Base-by-base conservation (phyloP, 352 stramenopile genomes). In the Phytophthora litchii region DNA sequence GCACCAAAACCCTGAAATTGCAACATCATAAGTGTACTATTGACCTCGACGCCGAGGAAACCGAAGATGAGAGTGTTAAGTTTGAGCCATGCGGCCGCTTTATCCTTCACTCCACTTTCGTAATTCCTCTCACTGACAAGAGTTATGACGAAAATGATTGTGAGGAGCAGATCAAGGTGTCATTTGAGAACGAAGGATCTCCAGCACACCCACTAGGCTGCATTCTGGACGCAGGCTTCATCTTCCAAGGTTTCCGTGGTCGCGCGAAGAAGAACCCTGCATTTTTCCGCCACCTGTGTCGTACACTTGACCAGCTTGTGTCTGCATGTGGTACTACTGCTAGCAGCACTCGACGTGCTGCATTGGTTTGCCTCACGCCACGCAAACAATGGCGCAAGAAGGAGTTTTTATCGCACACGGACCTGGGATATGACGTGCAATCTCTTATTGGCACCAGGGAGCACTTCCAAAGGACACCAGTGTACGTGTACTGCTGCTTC, bases 331-430 rank as follows among this genome's bases (percentile, higher is more conserved):
- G 21, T 1, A 46, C 11, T 35, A 19, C 2, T 31, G n/a, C 19
- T 17, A 29, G 12, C 32, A 50, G 11, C 35, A 57, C 4, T 16
- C 20, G 21, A 16, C 56, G 8, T 40, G 20, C 52, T 11, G 60
- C 41, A 17, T 27, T 89, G 7, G 51, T 87, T 36, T 86, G 63
- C 16, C 20, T 91, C 3, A 82, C 78, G 2, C 72, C 73, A 16
- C 66, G 78, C 19, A 91, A 88, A 51, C 78, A 84, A 29, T 91
- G 81, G 81, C 74, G 78, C 35, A 85, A 84, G 37, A 70, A 76
- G 42, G 77, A 86, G 21, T 91, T 75, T 32, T 37, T 91, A 13
- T 59, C 72, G 0, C 80, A 86, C 32, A 23, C 53, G 6, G 46
- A 60, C 6, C 56, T 84, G 8, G 46, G 40, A 8, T 83, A 72